Evolutionary conservation across 2,329 filamentous ascomycete species (phyloP).

Genomic region (Fusarium falciforme): DNA sequence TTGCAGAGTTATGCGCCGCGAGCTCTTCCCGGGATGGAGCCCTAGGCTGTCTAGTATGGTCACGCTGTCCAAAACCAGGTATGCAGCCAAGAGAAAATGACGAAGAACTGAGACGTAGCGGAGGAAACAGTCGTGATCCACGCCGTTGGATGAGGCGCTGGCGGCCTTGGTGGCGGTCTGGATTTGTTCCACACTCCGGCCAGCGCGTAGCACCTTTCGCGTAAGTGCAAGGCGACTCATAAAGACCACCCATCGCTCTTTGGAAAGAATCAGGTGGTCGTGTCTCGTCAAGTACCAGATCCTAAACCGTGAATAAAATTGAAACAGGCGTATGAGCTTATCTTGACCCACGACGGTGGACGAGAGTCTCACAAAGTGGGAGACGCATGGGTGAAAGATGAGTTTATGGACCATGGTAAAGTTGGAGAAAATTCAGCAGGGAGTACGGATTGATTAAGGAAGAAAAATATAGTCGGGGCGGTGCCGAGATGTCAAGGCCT

Average conservation of each 20-base stretch:
- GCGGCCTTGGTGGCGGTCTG: not conserved
- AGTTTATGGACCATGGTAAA: not conserved
- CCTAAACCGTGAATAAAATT: not conserved
- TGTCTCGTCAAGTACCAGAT: not conserved
- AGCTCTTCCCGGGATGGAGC: slow-evolving; percentile 18
- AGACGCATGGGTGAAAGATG: not conserved
- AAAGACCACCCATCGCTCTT: not conserved
- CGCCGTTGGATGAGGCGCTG: not conserved
- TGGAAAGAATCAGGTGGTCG: not conserved
- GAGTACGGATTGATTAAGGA: too few relatives aligned
- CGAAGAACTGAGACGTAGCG: slow-evolving; percentile 13
- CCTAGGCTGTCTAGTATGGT: slow-evolving; percentile 28
- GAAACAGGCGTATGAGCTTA: not conserved
- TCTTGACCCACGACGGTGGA: not conserved
- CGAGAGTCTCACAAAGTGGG: not conserved
- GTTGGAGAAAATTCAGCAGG: too few relatives aligned
- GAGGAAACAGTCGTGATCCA: slow-evolving; percentile 15
- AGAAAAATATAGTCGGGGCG: too few relatives aligned
- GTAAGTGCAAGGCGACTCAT: slow-evolving; percentile 16
- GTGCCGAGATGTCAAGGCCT: too few relatives aligned
- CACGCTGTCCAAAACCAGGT: slow-evolving; percentile 13
- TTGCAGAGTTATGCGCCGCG: too few relatives aligned
- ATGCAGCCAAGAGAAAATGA: slow-evolving; percentile 14
- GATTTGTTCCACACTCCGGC: slow-evolving; percentile 9
- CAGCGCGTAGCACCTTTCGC: slow-evolving; percentile 8